phyloP scores from a whole-genome alignment of 768 basidiomycete species.

The Phaeolepiota aurea region DNA sequence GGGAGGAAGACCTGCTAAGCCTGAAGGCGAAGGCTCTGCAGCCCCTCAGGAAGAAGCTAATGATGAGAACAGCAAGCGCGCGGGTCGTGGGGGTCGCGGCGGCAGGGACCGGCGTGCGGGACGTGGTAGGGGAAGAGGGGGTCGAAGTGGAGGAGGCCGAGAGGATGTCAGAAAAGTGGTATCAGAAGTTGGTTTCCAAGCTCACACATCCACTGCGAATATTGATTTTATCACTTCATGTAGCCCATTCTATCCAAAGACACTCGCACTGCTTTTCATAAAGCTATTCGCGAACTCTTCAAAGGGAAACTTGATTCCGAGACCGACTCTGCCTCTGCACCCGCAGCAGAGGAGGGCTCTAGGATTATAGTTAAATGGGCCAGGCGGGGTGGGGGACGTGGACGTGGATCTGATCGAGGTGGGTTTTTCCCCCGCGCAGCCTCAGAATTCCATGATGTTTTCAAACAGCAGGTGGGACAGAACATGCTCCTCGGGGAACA shows the following conservation, averaged over 20 bases:
- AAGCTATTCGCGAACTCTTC: slow-evolving; percentile 73
- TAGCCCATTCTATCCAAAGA: slow-evolving; percentile 83
- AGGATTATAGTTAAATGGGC: slow-evolving; percentile 78
- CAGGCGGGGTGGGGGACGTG: slow-evolving; percentile 36
- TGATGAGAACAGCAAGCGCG: slow-evolving; percentile 25
- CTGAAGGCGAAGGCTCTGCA: slow-evolving; percentile 14
- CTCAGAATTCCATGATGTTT: not conserved
- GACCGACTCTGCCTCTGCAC: slow-evolving; percentile 44
- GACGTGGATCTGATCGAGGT: slow-evolving; percentile 27
- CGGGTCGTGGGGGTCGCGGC: slow-evolving; percentile 39
- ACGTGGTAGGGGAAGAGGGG: slow-evolving; percentile 28
- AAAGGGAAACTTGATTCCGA: slow-evolving; percentile 79
- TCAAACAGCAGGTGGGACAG: slow-evolving; percentile 15
- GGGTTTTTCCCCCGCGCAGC: not conserved
- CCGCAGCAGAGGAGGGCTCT: slow-evolving; percentile 55
- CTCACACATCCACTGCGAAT: slow-evolving; percentile 2
- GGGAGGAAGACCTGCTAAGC: slow-evolving; percentile 39
- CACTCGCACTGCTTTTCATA: slow-evolving; percentile 75
- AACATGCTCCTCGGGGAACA: slow-evolving; percentile 47
- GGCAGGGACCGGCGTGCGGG: slow-evolving; percentile 35
- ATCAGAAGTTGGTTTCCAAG: slow-evolving; percentile 60
- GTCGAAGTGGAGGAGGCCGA: slow-evolving; percentile 30
- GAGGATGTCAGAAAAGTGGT: slow-evolving; percentile 70
- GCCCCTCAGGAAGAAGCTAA: slow-evolving; percentile 15
- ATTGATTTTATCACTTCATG: slow-evolving; percentile 4